Evolutionary conservation across 1,284 basidiomycete species (phyloP), one percentile per base, ranked within the genome.

Genomic region (Trametes pubescens): DNA sequence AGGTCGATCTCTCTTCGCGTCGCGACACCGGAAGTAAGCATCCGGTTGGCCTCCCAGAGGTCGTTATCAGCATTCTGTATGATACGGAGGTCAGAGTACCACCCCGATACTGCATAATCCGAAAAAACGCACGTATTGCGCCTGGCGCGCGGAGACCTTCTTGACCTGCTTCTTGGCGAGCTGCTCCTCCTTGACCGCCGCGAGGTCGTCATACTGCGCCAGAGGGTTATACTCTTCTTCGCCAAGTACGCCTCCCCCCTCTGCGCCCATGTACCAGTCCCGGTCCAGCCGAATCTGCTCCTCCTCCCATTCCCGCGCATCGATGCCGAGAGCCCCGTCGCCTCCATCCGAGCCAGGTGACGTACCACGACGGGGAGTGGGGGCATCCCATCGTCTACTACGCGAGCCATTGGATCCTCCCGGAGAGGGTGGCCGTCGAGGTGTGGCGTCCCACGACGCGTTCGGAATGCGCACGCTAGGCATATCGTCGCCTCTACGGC

Each of bases 31-130:
- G 96, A 98, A 0, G 94, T 95, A 13, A 96, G 84, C 90, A 99
- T 95, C 73, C 96, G 93, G 73, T 99, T 99, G 8, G 93, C 93
- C 81, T 99, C 98, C 98, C 98, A 99, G 1, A 97, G 82, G 71
- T 99, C 97, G 70, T 96, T 97, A 76, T 99, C 98, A 24, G 94
- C 94, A 71, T 98, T 98, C 93, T 96, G 73, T 16, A 24, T 2
- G 51, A 14, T 43, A 55, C 11, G 54, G 40, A 38, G 51, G 59
- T 69, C 29, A 69, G 61, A 34, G 48, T 43, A 34, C n/a, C 40
- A 37, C 35, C 35, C 69, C 24, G 18, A 65, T 18, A 14, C 10
- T 38, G 60, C 52, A 40, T 18, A 26, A 24, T 10, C 21, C 34
- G n/a, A 24, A 8, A 8, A 21, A 4, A 83, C 91, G 71, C 70